These are phyloP conservation scores for Populus hybrid DNA, from an alignment of 441 rosid genomes.

Conservation along the genomic window DNA sequence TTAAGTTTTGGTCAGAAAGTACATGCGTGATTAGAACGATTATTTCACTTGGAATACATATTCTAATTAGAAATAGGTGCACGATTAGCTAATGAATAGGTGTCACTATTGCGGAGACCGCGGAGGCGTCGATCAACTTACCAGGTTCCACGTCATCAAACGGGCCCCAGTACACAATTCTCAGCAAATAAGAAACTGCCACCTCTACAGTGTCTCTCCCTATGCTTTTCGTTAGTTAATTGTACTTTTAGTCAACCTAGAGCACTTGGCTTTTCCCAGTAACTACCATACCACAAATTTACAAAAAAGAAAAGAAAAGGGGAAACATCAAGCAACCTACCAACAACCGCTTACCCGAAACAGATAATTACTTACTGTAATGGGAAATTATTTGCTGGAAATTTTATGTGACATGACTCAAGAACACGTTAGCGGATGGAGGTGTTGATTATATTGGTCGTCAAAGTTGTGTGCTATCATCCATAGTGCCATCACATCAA, in stretches of 20 bases:
- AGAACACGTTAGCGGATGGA: background rate
- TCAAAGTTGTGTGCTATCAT: background rate
- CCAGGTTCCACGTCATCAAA: background rate
- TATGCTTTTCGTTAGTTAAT: background rate
- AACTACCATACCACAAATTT: background rate
- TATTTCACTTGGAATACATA: background rate
- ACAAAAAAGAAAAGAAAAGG: too few relatives aligned
- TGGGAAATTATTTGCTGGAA: background rate
- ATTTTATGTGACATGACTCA: background rate
- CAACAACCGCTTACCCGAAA: background rate
- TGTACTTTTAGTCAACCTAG: background rate
- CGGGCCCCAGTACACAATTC: background rate
- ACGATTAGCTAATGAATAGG: background rate
- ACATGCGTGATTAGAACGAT: conserved; percentile 19
- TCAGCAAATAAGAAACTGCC: background rate
- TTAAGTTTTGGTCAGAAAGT: conserved; percentile 14
- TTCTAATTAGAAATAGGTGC: background rate
- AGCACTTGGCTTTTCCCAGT: background rate
- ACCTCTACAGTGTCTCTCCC: background rate
- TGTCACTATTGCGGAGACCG: background rate
- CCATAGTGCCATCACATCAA: background rate
- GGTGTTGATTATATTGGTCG: background rate
- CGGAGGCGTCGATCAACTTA: background rate
- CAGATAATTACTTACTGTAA: too few relatives aligned
- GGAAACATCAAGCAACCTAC: background rate